A percentile compares a stretch with the other conserved stretches of the same genome.
Evolutionary conservation across 208 protist species (phyloP).

Genomic region (Acanthamoeba triangularis): DNA sequence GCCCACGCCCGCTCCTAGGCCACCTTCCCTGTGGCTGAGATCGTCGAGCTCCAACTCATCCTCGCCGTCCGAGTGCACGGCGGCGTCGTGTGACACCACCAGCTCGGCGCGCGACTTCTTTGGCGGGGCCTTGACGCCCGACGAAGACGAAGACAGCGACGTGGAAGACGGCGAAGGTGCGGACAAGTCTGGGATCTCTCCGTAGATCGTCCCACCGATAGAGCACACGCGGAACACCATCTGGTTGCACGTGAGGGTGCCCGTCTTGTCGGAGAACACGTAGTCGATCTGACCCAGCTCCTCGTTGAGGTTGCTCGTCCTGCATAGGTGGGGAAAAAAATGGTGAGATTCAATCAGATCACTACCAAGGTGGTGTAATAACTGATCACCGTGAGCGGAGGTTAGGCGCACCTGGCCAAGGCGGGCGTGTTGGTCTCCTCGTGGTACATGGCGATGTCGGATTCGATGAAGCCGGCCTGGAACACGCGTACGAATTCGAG

Average conservation of each 20-base stretch:
- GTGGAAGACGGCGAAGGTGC: neutral
- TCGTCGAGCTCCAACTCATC: constrained; percentile 7
- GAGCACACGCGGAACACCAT: constrained; percentile 92
- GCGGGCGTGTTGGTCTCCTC: constrained; percentile 82
- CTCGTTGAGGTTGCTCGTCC: constrained; percentile 93
- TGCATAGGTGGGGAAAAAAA: neutral
- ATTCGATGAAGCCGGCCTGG: constrained; percentile 79
- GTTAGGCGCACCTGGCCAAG: constrained; percentile 67
- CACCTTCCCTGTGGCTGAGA: neutral
- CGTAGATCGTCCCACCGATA: constrained; percentile 86
- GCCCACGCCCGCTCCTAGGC: neutral
- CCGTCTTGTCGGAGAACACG: constrained; percentile 95
- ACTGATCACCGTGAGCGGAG: neutral
- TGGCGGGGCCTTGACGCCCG: neutral
- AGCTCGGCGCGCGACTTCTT: neutral
- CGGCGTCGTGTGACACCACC: neutral
- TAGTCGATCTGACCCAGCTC: constrained; percentile 93
- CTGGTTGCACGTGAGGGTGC: constrained; percentile 94
- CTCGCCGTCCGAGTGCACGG: constrained; percentile 8
- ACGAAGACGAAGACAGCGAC: neutral
- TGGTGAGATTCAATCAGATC: neutral
- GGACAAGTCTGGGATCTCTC: constrained; percentile 40
- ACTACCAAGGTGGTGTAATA: neutral
- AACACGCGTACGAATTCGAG: constrained; percentile 70
- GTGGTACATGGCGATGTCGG: constrained; percentile 87